Conservation (phyloP, 495 filamentous ascomycete genomes). For the Penicillium egyptiacum region DNA sequence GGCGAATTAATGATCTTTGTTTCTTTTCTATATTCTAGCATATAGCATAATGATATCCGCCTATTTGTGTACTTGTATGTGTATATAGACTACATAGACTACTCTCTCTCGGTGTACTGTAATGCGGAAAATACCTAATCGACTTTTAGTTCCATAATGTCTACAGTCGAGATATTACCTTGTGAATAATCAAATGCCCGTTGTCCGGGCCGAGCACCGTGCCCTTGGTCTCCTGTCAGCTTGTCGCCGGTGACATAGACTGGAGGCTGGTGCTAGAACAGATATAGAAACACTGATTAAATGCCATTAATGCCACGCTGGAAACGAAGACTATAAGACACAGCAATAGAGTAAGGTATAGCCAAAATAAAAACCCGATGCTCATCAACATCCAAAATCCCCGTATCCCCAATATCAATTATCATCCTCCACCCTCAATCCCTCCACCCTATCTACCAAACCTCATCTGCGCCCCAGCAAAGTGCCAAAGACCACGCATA, state of each 20-base stretch:
- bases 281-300: background rate
- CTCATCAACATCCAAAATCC: background rate
- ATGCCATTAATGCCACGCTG: background rate
- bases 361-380: background rate
- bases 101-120: no score
- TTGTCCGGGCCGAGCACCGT: no score
- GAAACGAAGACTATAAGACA: background rate
- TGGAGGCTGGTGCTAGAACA: background rate
- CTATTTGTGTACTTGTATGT: background rate
- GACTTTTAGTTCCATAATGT: no score
- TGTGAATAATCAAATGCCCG: no score
- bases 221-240: no score
- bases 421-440: background rate
- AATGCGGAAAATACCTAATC: no score
- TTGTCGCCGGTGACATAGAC: no score
- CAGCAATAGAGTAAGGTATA: conserved; percentile 1
- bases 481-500: conserved; percentile 77
- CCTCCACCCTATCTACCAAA: conserved; percentile 63
- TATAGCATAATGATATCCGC: conserved; percentile 24
- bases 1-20: conserved; percentile 1
- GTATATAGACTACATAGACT: no score
- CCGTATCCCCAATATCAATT: background rate
- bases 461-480: conserved; percentile 82
- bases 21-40: background rate
- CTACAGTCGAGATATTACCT: no score